Evolutionary conservation across 176 grass and related monocot genomes (phyloP).

Genomic region (Saccharum spontaneum): DNA sequence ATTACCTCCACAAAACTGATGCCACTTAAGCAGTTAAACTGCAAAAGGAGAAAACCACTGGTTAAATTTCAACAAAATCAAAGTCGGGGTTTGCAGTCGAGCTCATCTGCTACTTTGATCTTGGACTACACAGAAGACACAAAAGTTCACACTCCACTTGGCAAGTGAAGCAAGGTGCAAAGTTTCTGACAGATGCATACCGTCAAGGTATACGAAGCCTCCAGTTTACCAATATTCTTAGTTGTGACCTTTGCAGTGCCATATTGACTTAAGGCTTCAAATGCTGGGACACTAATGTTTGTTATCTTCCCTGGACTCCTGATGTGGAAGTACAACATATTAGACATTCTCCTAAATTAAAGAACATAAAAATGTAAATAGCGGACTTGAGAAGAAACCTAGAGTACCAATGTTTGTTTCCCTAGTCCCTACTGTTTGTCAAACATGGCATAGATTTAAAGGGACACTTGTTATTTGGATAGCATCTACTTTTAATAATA

Average conservation of each 20-base stretch:
- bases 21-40: constrained; percentile 72
- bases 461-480: background rate
- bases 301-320: constrained; percentile 90
- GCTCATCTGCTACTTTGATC: background rate
- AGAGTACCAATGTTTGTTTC: constrained; percentile 2
- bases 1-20: constrained; percentile 81
- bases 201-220: constrained; percentile 95
- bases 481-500: background rate
- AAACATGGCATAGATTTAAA: background rate
- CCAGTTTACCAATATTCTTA: constrained; percentile 78
- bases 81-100: background rate
- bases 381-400: background rate
- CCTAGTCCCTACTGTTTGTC: background rate
- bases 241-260: constrained; percentile 59
- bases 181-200: constrained; percentile 32
- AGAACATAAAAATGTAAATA: background rate
- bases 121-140: background rate
- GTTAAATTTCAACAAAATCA: constrained; percentile 27
- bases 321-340: constrained; percentile 31
- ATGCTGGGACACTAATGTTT: constrained; percentile 55
- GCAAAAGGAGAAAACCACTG: constrained; percentile 40
- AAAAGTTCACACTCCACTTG: background rate
- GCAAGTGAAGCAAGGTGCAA: background rate
- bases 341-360: constrained; percentile 14
- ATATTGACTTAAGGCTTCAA: constrained; percentile 88